Evolutionary conservation across 768 basidiomycete genomes (phyloP), one percentile per base, ranked within the genome.

Genomic region (Austroboletus festivus): DNA sequence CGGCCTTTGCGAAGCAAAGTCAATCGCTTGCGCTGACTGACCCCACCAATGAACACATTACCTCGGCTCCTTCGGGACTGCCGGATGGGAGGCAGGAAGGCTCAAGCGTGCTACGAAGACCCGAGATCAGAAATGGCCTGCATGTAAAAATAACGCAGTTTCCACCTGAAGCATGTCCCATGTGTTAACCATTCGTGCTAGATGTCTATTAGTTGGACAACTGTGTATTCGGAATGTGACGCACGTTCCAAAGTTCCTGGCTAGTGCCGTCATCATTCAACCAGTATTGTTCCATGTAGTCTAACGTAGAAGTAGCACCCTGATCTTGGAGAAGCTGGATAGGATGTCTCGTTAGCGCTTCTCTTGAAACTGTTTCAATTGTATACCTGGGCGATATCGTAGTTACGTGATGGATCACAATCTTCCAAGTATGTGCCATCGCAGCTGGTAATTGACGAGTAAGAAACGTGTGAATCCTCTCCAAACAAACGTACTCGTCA

Each of bases 101-200:
- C 46, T 74, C 52, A 18, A 88, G 73, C 5, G 85, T 87, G 60
- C 84, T 85, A 51, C 58, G 42, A 30, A 38, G 33, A 47, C 44
- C 13, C 16, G 20, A 30, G 15, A 41, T 60, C 41, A 52, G 35
- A 28, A 21, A 33, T 11, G 12, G 26, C 4, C 24, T 15, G 3
- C 20, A 21, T 31, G 42, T 4, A 31, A 13, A 41, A 37, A 37
- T 22, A 3, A 18, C 13, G 10, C n/a, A 9, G 19, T 15, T 43
- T 22, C 39, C 46, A 63, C 65, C 65, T 68, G 40, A 61, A 71
- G 56, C 73, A 76, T 10, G 77, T 88, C 26, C 86, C 86, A 56
- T 88, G 86, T 12, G 73, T 78, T 10, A 67, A 51, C 86, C 86
- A 88, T 63, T 88, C 86, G 49, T 89, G 84, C 79, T 82, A 46